Evolutionary conservation across 2,329 filamentous ascomycete genomes (phyloP).

Genomic region (Phyllosticta ampelicida): DNA sequence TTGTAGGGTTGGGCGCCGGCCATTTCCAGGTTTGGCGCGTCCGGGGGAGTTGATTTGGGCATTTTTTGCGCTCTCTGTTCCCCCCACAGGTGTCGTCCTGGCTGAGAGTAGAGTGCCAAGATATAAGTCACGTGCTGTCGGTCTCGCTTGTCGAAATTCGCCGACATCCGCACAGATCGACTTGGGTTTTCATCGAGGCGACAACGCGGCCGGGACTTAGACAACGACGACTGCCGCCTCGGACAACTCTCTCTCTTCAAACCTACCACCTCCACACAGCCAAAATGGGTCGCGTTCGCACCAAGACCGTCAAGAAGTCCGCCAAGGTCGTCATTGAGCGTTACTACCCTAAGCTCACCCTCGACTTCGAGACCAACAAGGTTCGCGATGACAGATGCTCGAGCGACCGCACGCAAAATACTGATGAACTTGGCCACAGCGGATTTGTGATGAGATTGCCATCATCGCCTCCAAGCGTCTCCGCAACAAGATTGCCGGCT

Average conservation of each 20-base stretch:
- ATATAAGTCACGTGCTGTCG: background rate
- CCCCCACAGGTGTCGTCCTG: too few species aligned
- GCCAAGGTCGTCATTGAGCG: slow-evolving; percentile 99
- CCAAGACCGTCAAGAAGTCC: slow-evolving; percentile 66
- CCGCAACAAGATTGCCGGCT: slow-evolving; percentile 99
- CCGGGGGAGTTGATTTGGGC: too few species aligned
- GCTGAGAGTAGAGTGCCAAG: too few species aligned
- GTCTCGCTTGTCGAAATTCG: slow-evolving; percentile 5
- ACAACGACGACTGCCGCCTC: slow-evolving; percentile 11
- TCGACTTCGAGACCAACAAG: slow-evolving; percentile 99
- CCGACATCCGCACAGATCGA: slow-evolving; percentile 4
- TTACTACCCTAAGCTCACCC: slow-evolving; percentile 77
- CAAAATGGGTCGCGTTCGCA: slow-evolving; percentile 47
- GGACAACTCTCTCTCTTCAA: background rate
- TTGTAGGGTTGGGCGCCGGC: too few species aligned
- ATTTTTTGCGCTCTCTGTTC: too few species aligned
- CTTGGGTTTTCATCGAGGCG: background rate
- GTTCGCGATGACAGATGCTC: background rate
- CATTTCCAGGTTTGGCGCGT: too few species aligned
- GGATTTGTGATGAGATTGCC: slow-evolving; percentile 99
- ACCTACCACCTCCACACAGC: slow-evolving; percentile 17
- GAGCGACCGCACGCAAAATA: background rate
- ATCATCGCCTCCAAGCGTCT: slow-evolving; percentile 99
- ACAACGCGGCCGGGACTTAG: background rate
- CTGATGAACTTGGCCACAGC: slow-evolving; percentile 18